Percentiles rank a stretch among this genome's conserved stretches.
phyloP scores from a whole-genome alignment of 106 monocot species.

The Dactylorhiza incarnata region DNA sequence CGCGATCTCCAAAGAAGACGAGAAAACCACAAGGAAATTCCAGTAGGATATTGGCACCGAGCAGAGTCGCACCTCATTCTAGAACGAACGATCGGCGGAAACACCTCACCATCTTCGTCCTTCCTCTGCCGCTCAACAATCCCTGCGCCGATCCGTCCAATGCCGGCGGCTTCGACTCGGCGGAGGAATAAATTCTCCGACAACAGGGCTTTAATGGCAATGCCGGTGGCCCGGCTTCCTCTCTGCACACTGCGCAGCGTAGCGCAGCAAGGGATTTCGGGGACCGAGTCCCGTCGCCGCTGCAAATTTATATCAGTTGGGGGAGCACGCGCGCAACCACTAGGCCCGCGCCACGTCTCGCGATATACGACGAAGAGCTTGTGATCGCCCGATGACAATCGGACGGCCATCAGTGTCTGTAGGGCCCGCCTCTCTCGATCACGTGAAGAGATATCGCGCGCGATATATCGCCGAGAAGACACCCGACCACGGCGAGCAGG shows the following conservation, averaged over 20 bases:
- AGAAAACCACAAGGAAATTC: background rate
- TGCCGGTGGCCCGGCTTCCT: background rate
- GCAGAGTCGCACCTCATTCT: conserved; percentile 6
- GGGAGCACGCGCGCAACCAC: background rate
- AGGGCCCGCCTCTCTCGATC: background rate
- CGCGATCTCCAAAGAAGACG: background rate
- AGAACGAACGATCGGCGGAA: background rate
- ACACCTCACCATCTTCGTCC: background rate
- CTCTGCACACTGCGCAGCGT: background rate
- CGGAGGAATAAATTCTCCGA: background rate
- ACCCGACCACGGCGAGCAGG: conserved; percentile 1
- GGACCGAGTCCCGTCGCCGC: background rate
- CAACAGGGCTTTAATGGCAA: background rate
- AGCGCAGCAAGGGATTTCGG: background rate
- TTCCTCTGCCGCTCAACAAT: background rate
- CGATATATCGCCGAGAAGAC: background rate
- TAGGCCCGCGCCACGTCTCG: background rate
- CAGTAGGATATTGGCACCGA: background rate
- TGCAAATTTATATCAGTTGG: background rate
- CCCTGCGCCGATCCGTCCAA: background rate
- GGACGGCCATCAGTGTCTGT: background rate
- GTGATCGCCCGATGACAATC: background rate
- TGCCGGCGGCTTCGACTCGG: background rate
- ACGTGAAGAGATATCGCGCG: background rate
- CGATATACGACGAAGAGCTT: background rate